Evolutionary conservation across 768 basidiomycete genomes (phyloP), one percentile per base, ranked within the genome.

Genomic region (Thelephora aurantiotincta): DNA sequence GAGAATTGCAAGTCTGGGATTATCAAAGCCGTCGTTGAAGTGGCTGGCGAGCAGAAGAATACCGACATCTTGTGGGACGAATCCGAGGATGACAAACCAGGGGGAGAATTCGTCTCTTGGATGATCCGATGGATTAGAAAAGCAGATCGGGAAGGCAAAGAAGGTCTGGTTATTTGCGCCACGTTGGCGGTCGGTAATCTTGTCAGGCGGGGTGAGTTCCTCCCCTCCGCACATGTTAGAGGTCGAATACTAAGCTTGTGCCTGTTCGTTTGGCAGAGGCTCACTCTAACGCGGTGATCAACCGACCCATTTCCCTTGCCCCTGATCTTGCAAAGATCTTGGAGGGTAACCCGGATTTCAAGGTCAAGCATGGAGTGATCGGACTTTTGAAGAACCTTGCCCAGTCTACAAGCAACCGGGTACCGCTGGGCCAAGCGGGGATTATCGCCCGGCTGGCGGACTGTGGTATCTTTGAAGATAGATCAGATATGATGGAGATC

Each of bases 331-430:
- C 78, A 13, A 68, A 73, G 6, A 57, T 82, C 12, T 64, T 88
- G 42, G 67, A 73, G 6, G 82, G 82, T 5, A 61, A 62, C 35
- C 70, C 73, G 7, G 83, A 89, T 57, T 70, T 88, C 59, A 87
- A 91, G 60, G 68, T 93, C 51, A 89, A 93, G 60, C 92, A 97
- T 56, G 90, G 87, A 13, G 76, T 87, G 48, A 69, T 94, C 20
- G 89, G 89, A 22, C 67, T 98, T 34, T 69, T 97, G 36, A 87
- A 90, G 60, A 86, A 97, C 59, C 68, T 99, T 2, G 78, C 89
- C 2, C 72, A 75, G 38, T 73, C 81, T 33, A 59, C 69, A 23
- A 55, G 63, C 2, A 85, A 89, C 50, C 77, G 80, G 26, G 63
- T 64, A 6, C 60, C 74, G 6, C 66, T 97, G 11, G 72, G 73